Percentiles rank a stretch among this genome's conserved stretches.
Conservation (phyloP, 305 asterid species). For the Plantago lanceolata region DNA sequence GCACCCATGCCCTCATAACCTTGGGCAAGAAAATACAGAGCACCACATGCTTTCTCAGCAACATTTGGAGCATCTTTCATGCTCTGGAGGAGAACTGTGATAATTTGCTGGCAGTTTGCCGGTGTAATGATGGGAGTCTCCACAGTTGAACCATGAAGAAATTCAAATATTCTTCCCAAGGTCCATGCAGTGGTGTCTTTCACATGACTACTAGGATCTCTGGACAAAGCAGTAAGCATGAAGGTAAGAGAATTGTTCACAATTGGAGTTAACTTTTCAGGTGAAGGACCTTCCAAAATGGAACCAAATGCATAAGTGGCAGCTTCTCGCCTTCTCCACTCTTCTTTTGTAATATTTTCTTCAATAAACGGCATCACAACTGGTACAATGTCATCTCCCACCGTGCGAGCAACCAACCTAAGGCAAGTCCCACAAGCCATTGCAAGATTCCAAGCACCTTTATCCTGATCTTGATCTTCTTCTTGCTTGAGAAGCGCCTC, state of each 20-base stretch:
- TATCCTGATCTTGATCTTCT: slow-evolving; percentile 92
- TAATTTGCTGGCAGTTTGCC: slow-evolving; percentile 66
- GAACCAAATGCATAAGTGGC: slow-evolving; percentile 97
- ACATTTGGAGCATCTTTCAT: slow-evolving; percentile 87
- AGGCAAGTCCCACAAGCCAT: slow-evolving; percentile 99
- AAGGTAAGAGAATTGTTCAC: slow-evolving; percentile 75
- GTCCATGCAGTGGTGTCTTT: slow-evolving; percentile 98
- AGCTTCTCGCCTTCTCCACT: slow-evolving; percentile 92
- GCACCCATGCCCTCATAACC: slow-evolving; percentile 75
- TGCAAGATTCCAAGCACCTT: slow-evolving; percentile 94
- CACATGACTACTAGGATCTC: slow-evolving; percentile 78
- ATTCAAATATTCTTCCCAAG: slow-evolving; percentile 83
- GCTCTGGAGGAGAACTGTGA: slow-evolving; percentile 74
- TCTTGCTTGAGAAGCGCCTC: slow-evolving; percentile 94
- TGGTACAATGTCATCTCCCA: slow-evolving; percentile 86
- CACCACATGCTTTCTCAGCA: slow-evolving; percentile 93
- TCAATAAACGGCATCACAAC: slow-evolving; percentile 86
- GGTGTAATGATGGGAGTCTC: slow-evolving; percentile 71
- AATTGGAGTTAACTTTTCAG: slow-evolving; percentile 66
- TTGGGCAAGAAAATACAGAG: slow-evolving; percentile 87
- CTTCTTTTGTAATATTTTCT: slow-evolving; percentile 65
- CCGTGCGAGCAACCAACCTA: slow-evolving; percentile 84
- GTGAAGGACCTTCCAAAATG: slow-evolving; percentile 91
- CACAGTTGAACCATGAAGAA: slow-evolving; percentile 71
- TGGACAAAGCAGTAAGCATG: slow-evolving; percentile 79